Evolutionary conservation across 305 asterid species (phyloP).

Genomic region (Fraxinus ornus): DNA sequence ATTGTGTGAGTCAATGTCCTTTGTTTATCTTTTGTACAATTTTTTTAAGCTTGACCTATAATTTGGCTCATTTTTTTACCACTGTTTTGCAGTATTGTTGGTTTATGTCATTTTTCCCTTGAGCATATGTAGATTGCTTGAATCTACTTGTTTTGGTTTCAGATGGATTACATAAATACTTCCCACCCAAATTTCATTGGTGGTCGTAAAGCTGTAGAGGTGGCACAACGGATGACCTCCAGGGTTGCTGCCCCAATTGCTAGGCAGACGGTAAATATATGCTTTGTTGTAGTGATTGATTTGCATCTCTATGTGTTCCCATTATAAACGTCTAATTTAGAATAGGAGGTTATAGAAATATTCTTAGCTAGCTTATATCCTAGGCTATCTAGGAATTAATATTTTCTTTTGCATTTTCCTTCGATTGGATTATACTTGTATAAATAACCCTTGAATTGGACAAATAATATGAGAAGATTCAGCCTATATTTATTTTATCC

Average conservation of each 20-base stretch:
- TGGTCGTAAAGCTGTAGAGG: constrained; percentile 86
- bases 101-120: neutral
- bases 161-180: constrained; percentile 96
- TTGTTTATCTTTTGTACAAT: neutral
- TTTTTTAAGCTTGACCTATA: neutral
- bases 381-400: neutral
- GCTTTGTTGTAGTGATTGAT: constrained; percentile 9
- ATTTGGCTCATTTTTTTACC: neutral
- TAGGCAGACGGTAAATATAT: constrained; percentile 54
- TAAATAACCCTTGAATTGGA: neutral
- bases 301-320: neutral
- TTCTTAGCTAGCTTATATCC: neutral
- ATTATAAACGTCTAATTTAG: constrained; percentile 2
- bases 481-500: neutral
- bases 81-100: neutral
- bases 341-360: neutral
- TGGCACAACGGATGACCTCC: constrained; percentile 72
- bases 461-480: neutral
- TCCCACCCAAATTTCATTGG: constrained; percentile 88
- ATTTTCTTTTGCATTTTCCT: neutral
- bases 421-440: constrained; percentile 6
- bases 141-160: constrained; percentile 6
- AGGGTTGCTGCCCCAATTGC: constrained; percentile 46
- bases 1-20: neutral
- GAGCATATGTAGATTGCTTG: neutral